Conservation (phyloP, 352 stramenopile species). For the Vaucheria bursata region DNA sequence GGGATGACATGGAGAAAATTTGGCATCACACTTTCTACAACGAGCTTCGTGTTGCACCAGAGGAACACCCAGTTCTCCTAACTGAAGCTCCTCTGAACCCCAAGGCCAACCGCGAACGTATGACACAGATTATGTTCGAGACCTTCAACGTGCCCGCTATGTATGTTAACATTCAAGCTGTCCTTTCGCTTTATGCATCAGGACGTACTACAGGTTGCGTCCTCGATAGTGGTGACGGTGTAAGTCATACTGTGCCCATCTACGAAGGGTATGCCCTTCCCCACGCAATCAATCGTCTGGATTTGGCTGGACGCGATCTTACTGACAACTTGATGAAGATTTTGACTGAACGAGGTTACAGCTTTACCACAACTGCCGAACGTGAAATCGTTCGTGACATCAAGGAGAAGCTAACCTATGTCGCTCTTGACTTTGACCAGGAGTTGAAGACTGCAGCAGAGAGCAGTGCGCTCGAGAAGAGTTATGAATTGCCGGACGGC, state of each 20-base stretch:
- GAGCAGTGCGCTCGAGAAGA: slow-evolving; percentile 1
- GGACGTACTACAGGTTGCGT: slow-evolving; percentile 71
- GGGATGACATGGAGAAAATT: slow-evolving; percentile 68
- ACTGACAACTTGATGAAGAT: slow-evolving; percentile 83
- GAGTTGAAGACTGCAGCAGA: background rate
- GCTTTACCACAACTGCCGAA: slow-evolving; percentile 46
- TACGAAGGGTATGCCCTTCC: slow-evolving; percentile 88
- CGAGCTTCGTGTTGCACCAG: slow-evolving; percentile 24
- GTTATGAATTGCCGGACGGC: slow-evolving; percentile 48
- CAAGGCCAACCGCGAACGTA: slow-evolving; percentile 75
- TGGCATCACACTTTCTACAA: slow-evolving; percentile 68
- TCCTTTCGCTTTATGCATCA: slow-evolving; percentile 70
- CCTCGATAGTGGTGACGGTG: slow-evolving; percentile 69
- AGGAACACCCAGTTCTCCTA: slow-evolving; percentile 56
- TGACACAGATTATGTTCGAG: slow-evolving; percentile 84
- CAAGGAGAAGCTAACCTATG: slow-evolving; percentile 60
- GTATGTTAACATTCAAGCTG: slow-evolving; percentile 70
- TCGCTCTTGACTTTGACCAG: background rate
- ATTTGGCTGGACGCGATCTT: slow-evolving; percentile 83
- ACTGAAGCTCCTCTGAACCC: slow-evolving; percentile 86
- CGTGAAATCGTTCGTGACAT: slow-evolving; percentile 67
- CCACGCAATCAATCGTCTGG: slow-evolving; percentile 82
- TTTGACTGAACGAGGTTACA: slow-evolving; percentile 49
- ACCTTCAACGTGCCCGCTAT: slow-evolving; percentile 78
- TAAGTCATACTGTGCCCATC: slow-evolving; percentile 72